Evolutionary conservation across 805 yeast species (phyloP).

Genomic region (Huiozyma naganishii): DNA sequence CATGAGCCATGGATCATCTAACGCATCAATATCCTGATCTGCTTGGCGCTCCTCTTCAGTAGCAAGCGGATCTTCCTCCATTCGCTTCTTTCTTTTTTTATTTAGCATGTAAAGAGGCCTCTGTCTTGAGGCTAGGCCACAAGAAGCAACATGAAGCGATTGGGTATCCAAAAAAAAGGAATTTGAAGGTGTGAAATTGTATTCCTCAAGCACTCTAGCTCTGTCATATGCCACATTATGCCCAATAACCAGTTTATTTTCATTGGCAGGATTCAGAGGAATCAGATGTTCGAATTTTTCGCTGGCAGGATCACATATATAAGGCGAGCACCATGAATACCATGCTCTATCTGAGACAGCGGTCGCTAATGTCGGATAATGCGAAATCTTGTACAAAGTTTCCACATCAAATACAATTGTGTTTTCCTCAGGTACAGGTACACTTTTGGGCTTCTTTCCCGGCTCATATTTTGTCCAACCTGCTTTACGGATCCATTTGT

Average conservation of each 20-base stretch:
- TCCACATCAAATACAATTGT: slow-evolving; percentile 84
- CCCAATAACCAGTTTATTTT: slow-evolving; percentile 63
- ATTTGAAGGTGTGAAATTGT: slow-evolving; percentile 51
- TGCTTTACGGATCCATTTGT: slow-evolving; percentile 43
- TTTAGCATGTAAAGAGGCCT: slow-evolving; percentile 65
- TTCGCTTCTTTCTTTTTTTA: slow-evolving; percentile 26
- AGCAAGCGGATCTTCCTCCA: slow-evolving; percentile 4
- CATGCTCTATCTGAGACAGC: slow-evolving; percentile 72
- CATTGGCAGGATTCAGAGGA: slow-evolving; percentile 49
- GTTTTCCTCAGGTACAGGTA: slow-evolving; percentile 60
- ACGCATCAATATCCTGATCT: slow-evolving; percentile 16
- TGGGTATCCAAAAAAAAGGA: slow-evolving; percentile 83
- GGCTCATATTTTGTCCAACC: slow-evolving; percentile 78
- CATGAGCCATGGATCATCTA: slow-evolving; percentile 72
- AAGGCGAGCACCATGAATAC: slow-evolving; percentile 95
- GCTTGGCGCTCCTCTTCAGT: slow-evolving; percentile 10
- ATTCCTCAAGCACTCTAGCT: slow-evolving; percentile 77
- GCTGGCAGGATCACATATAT: slow-evolving; percentile 35
- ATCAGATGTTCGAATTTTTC: slow-evolving; percentile 51
- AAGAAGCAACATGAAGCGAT: slow-evolving; percentile 82
- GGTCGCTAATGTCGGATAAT: slow-evolving; percentile 69
- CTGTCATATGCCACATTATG: slow-evolving; percentile 89
- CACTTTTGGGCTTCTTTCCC: slow-evolving; percentile 43
- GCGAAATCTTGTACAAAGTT: slow-evolving; percentile 62
- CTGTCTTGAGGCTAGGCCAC: slow-evolving; percentile 90